Conservation (phyloP, 1,284 basidiomycete species). For the Rhizopogon parksii region DNA sequence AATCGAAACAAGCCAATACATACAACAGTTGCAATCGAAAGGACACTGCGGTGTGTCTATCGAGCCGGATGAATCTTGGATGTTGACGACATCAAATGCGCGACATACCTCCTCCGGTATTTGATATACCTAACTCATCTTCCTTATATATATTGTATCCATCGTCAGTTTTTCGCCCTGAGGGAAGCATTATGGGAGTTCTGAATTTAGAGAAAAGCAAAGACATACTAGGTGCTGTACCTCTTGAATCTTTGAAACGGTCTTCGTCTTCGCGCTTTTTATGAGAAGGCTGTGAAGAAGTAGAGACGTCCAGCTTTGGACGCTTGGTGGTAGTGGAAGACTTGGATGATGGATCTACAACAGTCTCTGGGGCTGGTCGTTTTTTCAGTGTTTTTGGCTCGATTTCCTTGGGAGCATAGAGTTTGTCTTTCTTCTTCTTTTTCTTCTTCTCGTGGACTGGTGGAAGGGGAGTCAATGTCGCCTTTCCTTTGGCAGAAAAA, state of each 20-base stretch:
- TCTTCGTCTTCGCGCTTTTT: constrained; percentile 34
- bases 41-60: constrained; percentile 67
- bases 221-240: constrained; percentile 62
- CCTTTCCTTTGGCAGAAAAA: constrained; percentile 50
- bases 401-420: constrained; percentile 13
- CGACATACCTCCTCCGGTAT: constrained; percentile 67
- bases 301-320: constrained; percentile 27
- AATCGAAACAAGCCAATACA: constrained; percentile 26
- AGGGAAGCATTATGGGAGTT: constrained; percentile 9
- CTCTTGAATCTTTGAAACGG: constrained; percentile 72
- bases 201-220: constrained; percentile 1
- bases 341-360: constrained; percentile 49
- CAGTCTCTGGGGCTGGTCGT: constrained; percentile 47
- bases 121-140: constrained; percentile 72
- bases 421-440: constrained; percentile 21
- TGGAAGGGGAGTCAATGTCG: constrained; percentile 21
- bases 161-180: constrained; percentile 80
- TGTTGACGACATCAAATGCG: constrained; percentile 8
- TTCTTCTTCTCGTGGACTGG: constrained; percentile 36
- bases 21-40: constrained; percentile 82
- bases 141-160: constrained; percentile 83
- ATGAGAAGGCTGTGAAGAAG: constrained; percentile 13
- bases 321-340: constrained; percentile 26
- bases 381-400: constrained; percentile 26
- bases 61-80: constrained; percentile 19